These are phyloP conservation scores for Colletotrichum theobromicola DNA, from an alignment of 2,329 filamentous ascomycete genomes.

Conservation along the genomic window DNA sequence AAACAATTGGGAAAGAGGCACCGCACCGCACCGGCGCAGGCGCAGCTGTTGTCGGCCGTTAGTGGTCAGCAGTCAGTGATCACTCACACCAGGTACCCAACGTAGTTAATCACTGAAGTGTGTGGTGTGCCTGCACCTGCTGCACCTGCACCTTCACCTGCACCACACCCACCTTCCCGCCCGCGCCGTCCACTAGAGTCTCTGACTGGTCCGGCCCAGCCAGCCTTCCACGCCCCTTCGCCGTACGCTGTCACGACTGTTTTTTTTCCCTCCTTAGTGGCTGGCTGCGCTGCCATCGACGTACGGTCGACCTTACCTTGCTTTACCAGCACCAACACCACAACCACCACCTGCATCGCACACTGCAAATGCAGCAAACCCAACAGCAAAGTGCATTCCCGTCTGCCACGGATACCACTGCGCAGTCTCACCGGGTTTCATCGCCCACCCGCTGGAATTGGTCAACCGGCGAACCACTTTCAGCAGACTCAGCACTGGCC, in stretches of 20 bases:
- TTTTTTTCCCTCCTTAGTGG: no score
- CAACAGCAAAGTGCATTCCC: not conserved
- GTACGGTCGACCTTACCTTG: no score
- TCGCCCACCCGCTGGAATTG: not conserved
- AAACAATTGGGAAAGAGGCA: not conserved
- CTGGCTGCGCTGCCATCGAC: not conserved
- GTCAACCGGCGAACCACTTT: not conserved
- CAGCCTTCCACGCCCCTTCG: no score
- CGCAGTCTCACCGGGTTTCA: not conserved
- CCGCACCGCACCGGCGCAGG: not conserved
- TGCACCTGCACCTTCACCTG: no score
- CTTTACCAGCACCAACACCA: not conserved
- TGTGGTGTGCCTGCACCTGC: no score
- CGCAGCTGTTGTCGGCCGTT: not conserved
- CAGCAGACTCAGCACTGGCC: not conserved
- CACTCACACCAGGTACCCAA: no score
- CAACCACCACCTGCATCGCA: not conserved
- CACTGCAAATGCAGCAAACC: not conserved
- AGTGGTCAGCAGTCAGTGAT: no score
- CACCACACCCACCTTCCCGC: not conserved
- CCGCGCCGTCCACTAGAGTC: not conserved
- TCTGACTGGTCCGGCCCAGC: not conserved
- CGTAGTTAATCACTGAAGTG: not conserved
- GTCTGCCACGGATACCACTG: not conserved
- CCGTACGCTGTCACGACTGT: no score